Evolutionary conservation across 2,329 filamentous ascomycete genomes (phyloP).

Genomic region (Polytolypa hystricis): DNA sequence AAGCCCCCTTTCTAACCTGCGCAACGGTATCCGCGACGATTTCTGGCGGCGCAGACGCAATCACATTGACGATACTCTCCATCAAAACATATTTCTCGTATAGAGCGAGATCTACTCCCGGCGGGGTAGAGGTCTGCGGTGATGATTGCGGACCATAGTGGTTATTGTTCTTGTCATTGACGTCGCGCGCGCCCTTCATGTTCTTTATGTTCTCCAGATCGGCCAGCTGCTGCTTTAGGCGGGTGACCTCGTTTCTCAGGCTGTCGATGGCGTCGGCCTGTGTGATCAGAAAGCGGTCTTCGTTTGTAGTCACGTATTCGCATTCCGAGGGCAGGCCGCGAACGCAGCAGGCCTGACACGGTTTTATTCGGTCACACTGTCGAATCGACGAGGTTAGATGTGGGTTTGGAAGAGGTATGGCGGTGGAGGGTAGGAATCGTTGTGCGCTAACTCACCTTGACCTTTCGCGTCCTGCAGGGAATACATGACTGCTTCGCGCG

Average conservation of each 20-base stretch:
- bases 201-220: constrained; percentile 41
- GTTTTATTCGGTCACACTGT: constrained; percentile 23
- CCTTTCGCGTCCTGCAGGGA: constrained; percentile 23
- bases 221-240: constrained; percentile 72
- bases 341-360: constrained; percentile 21
- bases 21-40: constrained; percentile 5
- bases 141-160: not conserved
- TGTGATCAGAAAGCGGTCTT: constrained; percentile 21
- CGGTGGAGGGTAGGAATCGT: not conserved
- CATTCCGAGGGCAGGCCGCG: constrained; percentile 21
- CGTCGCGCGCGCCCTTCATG: not conserved
- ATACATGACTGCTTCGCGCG: constrained; percentile 23
- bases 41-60: constrained; percentile 5
- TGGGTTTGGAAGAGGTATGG: too few species aligned
- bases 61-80: constrained; percentile 1
- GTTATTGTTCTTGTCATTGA: not conserved
- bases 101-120: not conserved
- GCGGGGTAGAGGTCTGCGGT: not conserved
- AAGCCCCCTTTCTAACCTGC: constrained; percentile 3
- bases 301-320: constrained; percentile 21
- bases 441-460: constrained; percentile 17
- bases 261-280: constrained; percentile 20
- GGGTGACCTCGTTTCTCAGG: constrained; percentile 10
- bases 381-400: not conserved
- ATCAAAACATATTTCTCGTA: constrained; percentile 3